Evolutionary conservation across 495 filamentous ascomycete genomes (phyloP).

Genomic region (Cercophora scortea): DNA sequence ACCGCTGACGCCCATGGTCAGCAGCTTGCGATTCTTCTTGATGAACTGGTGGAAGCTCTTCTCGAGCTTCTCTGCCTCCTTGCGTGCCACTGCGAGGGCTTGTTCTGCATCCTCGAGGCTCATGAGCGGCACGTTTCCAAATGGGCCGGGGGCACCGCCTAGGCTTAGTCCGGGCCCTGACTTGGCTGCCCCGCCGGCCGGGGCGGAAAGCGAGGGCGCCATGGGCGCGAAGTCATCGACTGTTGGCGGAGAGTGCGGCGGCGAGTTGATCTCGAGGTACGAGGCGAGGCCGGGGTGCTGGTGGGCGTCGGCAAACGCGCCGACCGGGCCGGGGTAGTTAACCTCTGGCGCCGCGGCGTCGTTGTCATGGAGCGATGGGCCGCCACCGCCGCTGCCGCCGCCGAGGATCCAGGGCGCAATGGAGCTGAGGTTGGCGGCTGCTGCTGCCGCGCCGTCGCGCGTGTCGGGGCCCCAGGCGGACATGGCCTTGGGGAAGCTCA

Average conservation of each 20-base stretch:
- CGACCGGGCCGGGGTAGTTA: conserved; percentile 22
- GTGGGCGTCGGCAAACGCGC: neutral
- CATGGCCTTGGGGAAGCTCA: conserved; percentile 24
- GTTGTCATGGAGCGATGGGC: conserved; percentile 3
- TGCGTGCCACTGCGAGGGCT: conserved; percentile 46
- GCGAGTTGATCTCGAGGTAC: conserved; percentile 2
- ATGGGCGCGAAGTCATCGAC: neutral
- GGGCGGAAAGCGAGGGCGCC: neutral
- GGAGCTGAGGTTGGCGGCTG: conserved; percentile 13
- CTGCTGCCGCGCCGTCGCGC: neutral
- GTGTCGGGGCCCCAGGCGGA: conserved; percentile 11
- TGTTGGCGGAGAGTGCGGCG: neutral
- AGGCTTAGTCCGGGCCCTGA: neutral
- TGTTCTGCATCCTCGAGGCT: conserved; percentile 55
- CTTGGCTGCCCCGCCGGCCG: neutral
- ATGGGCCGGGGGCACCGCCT: conserved; percentile 14
- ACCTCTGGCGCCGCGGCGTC: conserved; percentile 23
- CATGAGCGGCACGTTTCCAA: conserved; percentile 42
- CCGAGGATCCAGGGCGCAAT: conserved; percentile 40
- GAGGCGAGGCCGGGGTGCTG: neutral
- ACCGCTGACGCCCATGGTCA: conserved; percentile 9
- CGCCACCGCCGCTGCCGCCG: conserved; percentile 9
- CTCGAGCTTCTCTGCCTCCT: conserved; percentile 62
- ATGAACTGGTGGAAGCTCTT: conserved; percentile 55
- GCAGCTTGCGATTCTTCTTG: conserved; percentile 51